phyloP scores from a whole-genome alignment of 2,329 filamentous ascomycete species.

The Stachybotrys chartarum region DNA sequence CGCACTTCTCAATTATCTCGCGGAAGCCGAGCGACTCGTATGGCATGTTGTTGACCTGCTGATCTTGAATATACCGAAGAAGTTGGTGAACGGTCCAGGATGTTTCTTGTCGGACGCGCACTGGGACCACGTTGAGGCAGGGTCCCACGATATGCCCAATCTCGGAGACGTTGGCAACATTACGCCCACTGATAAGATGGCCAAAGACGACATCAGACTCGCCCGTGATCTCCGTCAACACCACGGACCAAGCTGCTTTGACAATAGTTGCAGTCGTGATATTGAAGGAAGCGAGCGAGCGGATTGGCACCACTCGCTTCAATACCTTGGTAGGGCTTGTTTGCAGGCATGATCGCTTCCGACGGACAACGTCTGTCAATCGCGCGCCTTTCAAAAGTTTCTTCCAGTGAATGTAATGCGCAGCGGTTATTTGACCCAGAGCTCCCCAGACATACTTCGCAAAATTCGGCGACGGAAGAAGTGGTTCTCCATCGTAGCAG shows the following conservation, averaged over 20 bases:
- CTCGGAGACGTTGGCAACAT: constrained; percentile 20
- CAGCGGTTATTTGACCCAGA: constrained; percentile 1
- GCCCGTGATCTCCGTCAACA: constrained; percentile 27
- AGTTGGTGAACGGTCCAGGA: constrained; percentile 27
- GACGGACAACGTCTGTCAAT: constrained; percentile 15
- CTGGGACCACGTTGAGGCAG: constrained; percentile 33
- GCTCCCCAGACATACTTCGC: constrained; percentile 15
- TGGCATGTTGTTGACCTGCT: constrained; percentile 24
- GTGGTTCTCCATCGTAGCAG: constrained; percentile 21
- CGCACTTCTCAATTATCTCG: constrained; percentile 15
- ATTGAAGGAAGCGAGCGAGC: constrained; percentile 8
- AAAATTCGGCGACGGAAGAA: constrained; percentile 19
- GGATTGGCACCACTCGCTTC: constrained; percentile 2
- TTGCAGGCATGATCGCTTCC: not conserved
- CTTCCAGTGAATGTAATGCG: constrained; percentile 32
- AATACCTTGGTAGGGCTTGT: not conserved
- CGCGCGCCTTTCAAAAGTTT: constrained; percentile 28
- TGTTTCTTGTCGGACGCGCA: constrained; percentile 25
- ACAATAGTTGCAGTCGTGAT: constrained; percentile 29
- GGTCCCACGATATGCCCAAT: constrained; percentile 29
- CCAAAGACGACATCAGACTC: constrained; percentile 32
- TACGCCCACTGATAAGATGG: constrained; percentile 31
- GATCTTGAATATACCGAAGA: constrained; percentile 30
- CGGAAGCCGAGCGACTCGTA: constrained; percentile 15
- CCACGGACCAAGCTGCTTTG: constrained; percentile 37